Percentiles rank a stretch among this genome's conserved stretches.
These are phyloP conservation scores for Aspergillus persii DNA, from an alignment of 2,329 filamentous ascomycete genomes.

Conservation along the genomic window DNA sequence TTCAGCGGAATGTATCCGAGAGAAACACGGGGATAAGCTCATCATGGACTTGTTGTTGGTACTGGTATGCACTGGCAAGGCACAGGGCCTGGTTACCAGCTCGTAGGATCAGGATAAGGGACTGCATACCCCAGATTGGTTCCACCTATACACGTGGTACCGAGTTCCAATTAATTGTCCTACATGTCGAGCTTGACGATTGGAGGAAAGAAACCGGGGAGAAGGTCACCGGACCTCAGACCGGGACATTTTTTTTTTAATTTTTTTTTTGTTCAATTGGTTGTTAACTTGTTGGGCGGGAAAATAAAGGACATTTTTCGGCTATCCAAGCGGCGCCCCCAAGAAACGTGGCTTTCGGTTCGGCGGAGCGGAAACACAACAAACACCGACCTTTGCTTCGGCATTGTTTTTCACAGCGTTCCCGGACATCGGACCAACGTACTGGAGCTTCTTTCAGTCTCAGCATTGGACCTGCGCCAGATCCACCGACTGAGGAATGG, in stretches of 20 bases:
- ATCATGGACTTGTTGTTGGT: neutral
- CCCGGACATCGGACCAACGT: neutral
- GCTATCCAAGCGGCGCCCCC: neutral
- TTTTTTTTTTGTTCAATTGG: neutral
- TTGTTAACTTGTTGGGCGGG: neutral
- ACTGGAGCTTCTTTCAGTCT: neutral
- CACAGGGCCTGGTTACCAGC: too few species aligned
- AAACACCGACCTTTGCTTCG: neutral
- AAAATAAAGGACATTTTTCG: neutral
- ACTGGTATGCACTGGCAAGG: neutral
- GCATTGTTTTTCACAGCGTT: neutral
- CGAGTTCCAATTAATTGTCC: neutral
- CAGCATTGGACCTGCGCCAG: neutral
- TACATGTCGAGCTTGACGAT: neutral
- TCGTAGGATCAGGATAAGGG: too few species aligned
- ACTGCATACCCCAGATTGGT: neutral
- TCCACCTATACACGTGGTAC: neutral
- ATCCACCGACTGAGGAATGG: neutral
- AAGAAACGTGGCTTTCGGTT: neutral
- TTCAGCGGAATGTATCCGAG: neutral
- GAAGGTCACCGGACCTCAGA: neutral
- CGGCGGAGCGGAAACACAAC: conserved; percentile 4
- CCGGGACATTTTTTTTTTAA: neutral
- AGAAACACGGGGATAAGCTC: neutral
- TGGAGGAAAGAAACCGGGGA: too few species aligned